Evolutionary conservation across 179 eudicot genomes (phyloP).

Genomic region (Beta corolliflora): DNA sequence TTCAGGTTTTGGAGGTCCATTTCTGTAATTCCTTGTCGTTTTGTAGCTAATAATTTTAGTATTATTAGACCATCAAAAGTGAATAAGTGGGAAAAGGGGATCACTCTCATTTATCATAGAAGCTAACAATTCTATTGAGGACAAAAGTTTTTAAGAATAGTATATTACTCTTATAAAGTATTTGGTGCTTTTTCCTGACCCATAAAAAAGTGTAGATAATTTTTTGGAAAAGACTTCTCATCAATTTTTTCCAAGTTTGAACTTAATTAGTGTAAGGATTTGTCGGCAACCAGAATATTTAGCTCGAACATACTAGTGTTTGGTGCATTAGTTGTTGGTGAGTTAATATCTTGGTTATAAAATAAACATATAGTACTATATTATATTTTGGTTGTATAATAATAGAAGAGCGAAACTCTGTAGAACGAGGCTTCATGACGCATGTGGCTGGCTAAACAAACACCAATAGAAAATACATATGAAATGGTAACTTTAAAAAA

Average conservation of each 20-base stretch:
- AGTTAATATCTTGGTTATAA: neutral
- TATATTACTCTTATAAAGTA: no score
- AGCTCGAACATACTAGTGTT: neutral
- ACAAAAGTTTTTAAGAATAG: no score
- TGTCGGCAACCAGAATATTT: neutral
- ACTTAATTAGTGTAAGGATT: neutral
- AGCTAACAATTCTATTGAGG: no score
- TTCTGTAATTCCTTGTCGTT: no score
- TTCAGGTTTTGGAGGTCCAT: no score
- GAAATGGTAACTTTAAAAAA: neutral
- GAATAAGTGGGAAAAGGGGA: no score
- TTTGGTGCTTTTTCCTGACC: no score
- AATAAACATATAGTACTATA: neutral
- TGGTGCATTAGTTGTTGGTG: neutral
- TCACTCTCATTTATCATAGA: no score
- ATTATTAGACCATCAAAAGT: no score
- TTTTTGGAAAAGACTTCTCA: neutral
- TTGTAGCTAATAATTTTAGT: no score
- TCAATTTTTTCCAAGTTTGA: neutral
- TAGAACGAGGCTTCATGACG: neutral
- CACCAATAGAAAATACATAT: neutral
- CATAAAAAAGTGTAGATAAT: no score
- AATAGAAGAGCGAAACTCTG: neutral
- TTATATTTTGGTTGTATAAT: neutral
- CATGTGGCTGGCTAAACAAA: neutral